These are phyloP conservation scores for Monosporascus sp. DNA, from an alignment of 2,329 filamentous ascomycete species.

Conservation along the genomic window DNA sequence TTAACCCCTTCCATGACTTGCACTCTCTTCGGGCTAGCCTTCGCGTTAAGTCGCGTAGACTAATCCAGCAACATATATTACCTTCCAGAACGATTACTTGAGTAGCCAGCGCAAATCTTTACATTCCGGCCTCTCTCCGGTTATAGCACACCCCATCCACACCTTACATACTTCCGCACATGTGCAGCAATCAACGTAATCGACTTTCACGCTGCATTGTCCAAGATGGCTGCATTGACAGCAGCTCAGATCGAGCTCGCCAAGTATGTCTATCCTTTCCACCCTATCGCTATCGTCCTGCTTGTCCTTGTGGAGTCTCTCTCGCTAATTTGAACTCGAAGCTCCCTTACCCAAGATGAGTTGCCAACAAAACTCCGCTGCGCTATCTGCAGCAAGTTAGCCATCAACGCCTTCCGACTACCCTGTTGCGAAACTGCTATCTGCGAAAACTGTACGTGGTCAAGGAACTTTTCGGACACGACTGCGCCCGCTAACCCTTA, in stretches of 20 bases:
- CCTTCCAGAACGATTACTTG: not conserved
- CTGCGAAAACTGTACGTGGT: conserved; percentile 73
- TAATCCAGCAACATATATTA: not conserved
- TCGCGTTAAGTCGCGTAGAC: not conserved
- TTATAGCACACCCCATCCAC: not conserved
- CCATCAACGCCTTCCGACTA: conserved; percentile 83
- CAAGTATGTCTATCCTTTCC: conserved; percentile 34
- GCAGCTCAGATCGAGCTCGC: conserved; percentile 55
- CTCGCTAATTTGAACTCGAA: conserved; percentile 31
- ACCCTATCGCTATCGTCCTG: not conserved
- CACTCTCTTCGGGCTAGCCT: not conserved
- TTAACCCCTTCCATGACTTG: not conserved
- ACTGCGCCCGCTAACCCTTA: conserved; percentile 10
- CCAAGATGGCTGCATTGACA: conserved; percentile 31
- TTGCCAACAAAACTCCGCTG: conserved; percentile 96
- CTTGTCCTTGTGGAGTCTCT: not conserved
- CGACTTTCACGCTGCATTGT: conserved; percentile 7
- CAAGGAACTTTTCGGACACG: conserved; percentile 3
- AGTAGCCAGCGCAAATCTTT: not conserved
- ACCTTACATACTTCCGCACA: conserved; percentile 7
- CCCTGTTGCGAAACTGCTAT: conserved; percentile 95
- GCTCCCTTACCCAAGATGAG: conserved; percentile 72
- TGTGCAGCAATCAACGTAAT: conserved; percentile 8
- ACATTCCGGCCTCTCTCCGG: not conserved
- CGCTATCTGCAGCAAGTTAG: conserved; percentile 86